These are phyloP conservation scores for Phytopythium litorale DNA, from an alignment of 352 stramenopile species.

Conservation along the genomic window DNA sequence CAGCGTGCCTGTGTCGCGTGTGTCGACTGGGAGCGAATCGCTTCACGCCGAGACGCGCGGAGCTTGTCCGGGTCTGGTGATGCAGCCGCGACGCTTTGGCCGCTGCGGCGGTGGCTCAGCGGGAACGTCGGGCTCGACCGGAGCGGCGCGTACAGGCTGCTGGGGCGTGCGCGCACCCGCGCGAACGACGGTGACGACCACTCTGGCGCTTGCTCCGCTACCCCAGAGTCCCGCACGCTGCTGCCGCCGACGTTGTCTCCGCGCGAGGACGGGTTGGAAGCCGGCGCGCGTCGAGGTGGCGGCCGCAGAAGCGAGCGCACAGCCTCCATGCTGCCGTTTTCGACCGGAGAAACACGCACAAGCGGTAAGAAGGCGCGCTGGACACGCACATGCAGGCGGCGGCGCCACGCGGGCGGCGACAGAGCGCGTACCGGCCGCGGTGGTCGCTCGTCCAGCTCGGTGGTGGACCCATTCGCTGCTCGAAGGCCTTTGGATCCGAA, in stretches of 20 bases:
- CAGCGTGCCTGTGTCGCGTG: conserved; percentile 19
- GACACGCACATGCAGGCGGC: background rate
- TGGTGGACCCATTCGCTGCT: conserved; percentile 3
- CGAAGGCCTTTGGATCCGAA: background rate
- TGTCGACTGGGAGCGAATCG: conserved; percentile 13
- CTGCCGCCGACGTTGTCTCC: background rate
- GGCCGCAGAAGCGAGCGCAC: conserved; percentile 21
- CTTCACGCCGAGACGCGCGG: background rate
- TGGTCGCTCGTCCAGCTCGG: conserved; percentile 18
- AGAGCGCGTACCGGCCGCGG: conserved; percentile 10
- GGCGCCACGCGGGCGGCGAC: background rate
- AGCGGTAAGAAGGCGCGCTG: background rate
- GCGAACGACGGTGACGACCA: conserved; percentile 40
- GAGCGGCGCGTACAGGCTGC: conserved; percentile 35
- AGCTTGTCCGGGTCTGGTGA: conserved; percentile 1
- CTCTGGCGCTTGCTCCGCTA: conserved; percentile 6
- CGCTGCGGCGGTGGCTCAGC: conserved; percentile 15
- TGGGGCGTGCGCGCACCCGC: conserved; percentile 34
- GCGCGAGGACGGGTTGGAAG: conserved; percentile 5
- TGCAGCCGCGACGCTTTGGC: conserved; percentile 6
- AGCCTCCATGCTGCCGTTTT: conserved; percentile 21
- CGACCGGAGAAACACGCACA: background rate
- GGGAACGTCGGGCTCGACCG: conserved; percentile 32
- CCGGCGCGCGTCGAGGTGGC: conserved; percentile 6
- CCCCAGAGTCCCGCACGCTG: background rate